Percentiles rank a stretch among this genome's conserved stretches.
Evolutionary conservation across 768 basidiomycete species (phyloP).

Genomic region (Omphalotus guepiniiformis): DNA sequence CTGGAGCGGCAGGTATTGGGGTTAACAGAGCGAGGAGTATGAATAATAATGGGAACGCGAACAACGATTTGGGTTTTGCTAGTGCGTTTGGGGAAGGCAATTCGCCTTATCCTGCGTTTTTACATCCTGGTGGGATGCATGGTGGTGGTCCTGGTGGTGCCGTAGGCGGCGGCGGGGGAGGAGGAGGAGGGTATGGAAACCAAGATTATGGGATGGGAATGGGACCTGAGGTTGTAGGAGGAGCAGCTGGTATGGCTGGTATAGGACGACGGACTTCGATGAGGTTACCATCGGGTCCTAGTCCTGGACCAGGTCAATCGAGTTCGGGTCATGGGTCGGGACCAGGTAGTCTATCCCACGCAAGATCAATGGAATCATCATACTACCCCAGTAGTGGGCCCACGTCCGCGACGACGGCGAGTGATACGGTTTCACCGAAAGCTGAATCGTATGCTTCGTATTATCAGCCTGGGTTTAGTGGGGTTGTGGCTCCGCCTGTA

Average conservation of each 20-base stretch:
- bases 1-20: conserved; percentile 37
- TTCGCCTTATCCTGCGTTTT: conserved; percentile 38
- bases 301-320: neutral
- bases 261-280: conserved; percentile 7
- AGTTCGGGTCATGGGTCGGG: neutral
- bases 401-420: neutral
- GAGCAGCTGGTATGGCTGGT: conserved; percentile 8
- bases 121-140: conserved; percentile 1
- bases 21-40: conserved; percentile 26
- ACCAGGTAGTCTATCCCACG: neutral
- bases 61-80: conserved; percentile 22
- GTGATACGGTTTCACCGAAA: neutral
- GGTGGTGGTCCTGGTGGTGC: conserved; percentile 11
- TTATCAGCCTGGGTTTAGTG: conserved; percentile 3
- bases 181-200: neutral
- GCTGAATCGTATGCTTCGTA: neutral
- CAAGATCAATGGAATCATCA: neutral
- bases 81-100: conserved; percentile 18
- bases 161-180: conserved; percentile 5
- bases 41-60: conserved; percentile 14
- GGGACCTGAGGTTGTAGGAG: neutral
- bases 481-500: neutral
- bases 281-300: conserved; percentile 1
- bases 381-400: neutral
- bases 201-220: neutral